Evolutionary conservation across 2,329 filamentous ascomycete species (phyloP).

Genomic region (Penicillium sp.): DNA sequence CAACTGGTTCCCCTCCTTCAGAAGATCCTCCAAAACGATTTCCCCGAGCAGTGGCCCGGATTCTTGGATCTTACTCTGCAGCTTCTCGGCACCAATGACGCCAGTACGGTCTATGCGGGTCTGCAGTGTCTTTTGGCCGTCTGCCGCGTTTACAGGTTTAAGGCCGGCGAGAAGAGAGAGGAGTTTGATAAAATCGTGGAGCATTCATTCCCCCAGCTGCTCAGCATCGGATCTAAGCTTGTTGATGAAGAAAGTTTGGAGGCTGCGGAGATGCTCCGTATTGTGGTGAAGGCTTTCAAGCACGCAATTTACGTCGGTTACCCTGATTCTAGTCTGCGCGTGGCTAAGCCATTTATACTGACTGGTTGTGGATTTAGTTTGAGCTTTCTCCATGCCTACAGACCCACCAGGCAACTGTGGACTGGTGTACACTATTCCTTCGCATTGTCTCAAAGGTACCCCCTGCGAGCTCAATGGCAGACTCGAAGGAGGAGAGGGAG

Average conservation of each 20-base stretch:
- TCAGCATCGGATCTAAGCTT: slow-evolving; percentile 82
- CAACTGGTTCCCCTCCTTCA: slow-evolving; percentile 93
- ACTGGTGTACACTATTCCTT: slow-evolving; percentile 95
- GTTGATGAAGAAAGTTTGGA: slow-evolving; percentile 90
- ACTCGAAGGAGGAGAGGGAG: slow-evolving; percentile 81
- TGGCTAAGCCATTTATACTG: slow-evolving; percentile 23
- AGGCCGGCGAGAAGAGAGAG: slow-evolving; percentile 71
- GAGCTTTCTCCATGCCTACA: slow-evolving; percentile 78
- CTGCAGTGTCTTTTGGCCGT: slow-evolving; percentile 92
- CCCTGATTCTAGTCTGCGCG: slow-evolving; percentile 1
- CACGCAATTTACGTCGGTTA: slow-evolving; percentile 87
- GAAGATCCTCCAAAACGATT: slow-evolving; percentile 94
- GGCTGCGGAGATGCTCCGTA: slow-evolving; percentile 93
- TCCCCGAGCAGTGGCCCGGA: slow-evolving; percentile 87
- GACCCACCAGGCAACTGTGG: slow-evolving; percentile 78
- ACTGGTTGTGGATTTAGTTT: slow-evolving; percentile 58
- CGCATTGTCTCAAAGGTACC: slow-evolving; percentile 82
- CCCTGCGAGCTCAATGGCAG: slow-evolving; percentile 73
- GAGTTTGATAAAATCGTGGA: slow-evolving; percentile 96
- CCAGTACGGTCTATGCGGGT: slow-evolving; percentile 83
- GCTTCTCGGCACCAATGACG: slow-evolving; percentile 81
- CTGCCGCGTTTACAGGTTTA: slow-evolving; percentile 94
- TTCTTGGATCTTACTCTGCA: slow-evolving; percentile 92
- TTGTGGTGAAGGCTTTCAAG: slow-evolving; percentile 95
- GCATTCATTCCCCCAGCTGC: slow-evolving; percentile 80